Base-by-base conservation (phyloP, 228 moss, liverwort and hornwort species). In the Sphagnum magellanicum region DNA sequence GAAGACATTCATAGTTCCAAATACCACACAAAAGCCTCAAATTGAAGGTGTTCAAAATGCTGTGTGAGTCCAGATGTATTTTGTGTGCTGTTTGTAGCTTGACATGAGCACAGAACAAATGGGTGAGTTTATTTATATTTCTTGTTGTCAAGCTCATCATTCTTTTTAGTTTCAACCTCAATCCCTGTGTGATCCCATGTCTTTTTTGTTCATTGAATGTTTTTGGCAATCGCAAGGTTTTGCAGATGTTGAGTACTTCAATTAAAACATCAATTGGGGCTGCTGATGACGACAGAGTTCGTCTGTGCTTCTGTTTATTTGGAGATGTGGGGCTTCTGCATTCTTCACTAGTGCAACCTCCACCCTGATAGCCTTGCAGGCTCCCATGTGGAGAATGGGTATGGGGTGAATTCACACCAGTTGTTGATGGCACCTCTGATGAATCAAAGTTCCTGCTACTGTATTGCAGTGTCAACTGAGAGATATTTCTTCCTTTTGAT, bases 361-460 rank as follows among this genome's bases (percentile, higher is more conserved):
- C 88, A 47, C 89, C 89, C 63, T 74, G 81, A 49, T 73, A 82
- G 58, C 86, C 85, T 71, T 86, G 85, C 75, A 71, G 69, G 77
- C 79, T 81, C 63, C 80, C 87, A 79, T 78, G 77, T 60, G 84
- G 78, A 52, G 83, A 80, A 32, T 32, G 32, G 0, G 32, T 32
- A 32, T 32, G 32, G 32, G 32, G 32, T 12, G 66, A 66, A 67
- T 75, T 73, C 57, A 75, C 71, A 66, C 86, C 86, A 62, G 81
- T 81, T 75, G 87, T 84, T 57, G 81, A 84, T 68, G 87, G 84
- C 76, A 87, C 87, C 79, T 87, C 87, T 70, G 84, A 69, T 62
- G 84, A 87, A 67, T 87, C 87, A 68, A 84, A 79, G 81, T 81
- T 87, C 79, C 79, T 83, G 75, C 81, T 83, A 71, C 78, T 78